These are phyloP conservation scores for Rhizophagus prolifer DNA, from an alignment of 192 early-diverging fungal species.

Conservation along the genomic window DNA sequence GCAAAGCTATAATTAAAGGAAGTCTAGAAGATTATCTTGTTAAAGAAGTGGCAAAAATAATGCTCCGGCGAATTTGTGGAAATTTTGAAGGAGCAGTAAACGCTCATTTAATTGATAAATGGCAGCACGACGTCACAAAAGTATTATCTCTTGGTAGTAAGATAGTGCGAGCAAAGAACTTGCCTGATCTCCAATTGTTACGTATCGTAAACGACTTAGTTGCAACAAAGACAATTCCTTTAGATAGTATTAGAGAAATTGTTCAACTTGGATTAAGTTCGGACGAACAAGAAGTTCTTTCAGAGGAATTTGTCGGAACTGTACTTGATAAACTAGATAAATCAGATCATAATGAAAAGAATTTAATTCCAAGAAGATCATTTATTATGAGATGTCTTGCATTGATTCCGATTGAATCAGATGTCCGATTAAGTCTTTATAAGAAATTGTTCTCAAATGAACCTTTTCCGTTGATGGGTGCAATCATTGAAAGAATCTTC, in stretches of 20 bases:
- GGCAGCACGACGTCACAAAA: slow-evolving; percentile 12
- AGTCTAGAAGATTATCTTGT: background rate
- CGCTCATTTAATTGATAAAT: background rate
- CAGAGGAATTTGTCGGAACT: background rate
- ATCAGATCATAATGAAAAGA: background rate
- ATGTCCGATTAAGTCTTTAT: slow-evolving; percentile 4
- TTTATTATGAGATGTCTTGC: slow-evolving; percentile 12
- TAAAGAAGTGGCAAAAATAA: slow-evolving; percentile 2
- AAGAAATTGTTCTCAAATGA: slow-evolving; percentile 12
- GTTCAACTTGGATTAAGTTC: background rate
- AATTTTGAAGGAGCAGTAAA: background rate
- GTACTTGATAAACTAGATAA: slow-evolving; percentile 13
- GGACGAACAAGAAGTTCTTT: background rate
- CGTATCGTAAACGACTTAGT: slow-evolving; percentile 20
- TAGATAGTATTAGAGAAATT: background rate
- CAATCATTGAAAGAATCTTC: slow-evolving; percentile 10
- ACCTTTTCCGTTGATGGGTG: background rate
- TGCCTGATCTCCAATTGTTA: slow-evolving; percentile 1
- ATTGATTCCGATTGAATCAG: slow-evolving; percentile 6
- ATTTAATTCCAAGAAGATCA: slow-evolving; percentile 2
- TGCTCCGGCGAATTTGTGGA: background rate
- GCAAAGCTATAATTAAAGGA: background rate
- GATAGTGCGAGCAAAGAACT: background rate
- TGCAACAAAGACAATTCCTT: slow-evolving; percentile 4
- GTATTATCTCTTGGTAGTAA: slow-evolving; percentile 13